Evolutionary conservation across 768 basidiomycete genomes (phyloP).

Genomic region (Serpula lacrymans): DNA sequence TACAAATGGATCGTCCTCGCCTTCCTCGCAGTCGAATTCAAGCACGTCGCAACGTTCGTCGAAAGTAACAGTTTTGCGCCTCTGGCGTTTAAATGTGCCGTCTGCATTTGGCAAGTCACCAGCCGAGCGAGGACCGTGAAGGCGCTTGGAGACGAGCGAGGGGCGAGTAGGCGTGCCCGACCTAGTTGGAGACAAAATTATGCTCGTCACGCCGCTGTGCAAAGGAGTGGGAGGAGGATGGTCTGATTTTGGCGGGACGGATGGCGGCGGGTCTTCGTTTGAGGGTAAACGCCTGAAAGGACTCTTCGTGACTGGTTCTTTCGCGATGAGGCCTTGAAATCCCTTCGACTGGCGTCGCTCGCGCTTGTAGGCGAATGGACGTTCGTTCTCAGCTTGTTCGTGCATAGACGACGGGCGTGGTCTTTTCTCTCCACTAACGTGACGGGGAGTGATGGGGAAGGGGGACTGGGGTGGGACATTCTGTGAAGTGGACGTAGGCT

Average conservation of each 20-base stretch:
- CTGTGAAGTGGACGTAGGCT: no score
- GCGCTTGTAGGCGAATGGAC: slow-evolving; percentile 64
- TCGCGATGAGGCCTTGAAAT: slow-evolving; percentile 69
- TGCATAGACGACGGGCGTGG: slow-evolving; percentile 70
- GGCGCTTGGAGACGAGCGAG: slow-evolving; percentile 65
- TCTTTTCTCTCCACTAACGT: slow-evolving; percentile 76
- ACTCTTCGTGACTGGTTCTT: slow-evolving; percentile 78
- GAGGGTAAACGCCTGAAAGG: slow-evolving; percentile 54
- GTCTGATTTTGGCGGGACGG: slow-evolving; percentile 25
- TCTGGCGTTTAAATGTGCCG: slow-evolving; percentile 45
- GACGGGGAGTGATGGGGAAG: slow-evolving; percentile 27
- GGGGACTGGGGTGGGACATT: background rate
- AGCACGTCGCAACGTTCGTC: slow-evolving; percentile 78
- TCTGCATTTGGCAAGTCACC: slow-evolving; percentile 32
- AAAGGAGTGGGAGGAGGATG: slow-evolving; percentile 27
- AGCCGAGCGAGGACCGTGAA: slow-evolving; percentile 72
- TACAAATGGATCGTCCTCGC: slow-evolving; percentile 45
- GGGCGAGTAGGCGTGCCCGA: slow-evolving; percentile 45
- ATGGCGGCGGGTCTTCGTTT: slow-evolving; percentile 28
- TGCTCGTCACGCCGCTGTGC: slow-evolving; percentile 9
- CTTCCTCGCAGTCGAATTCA: slow-evolving; percentile 70
- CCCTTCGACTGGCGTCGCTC: slow-evolving; percentile 73
- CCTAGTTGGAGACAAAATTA: slow-evolving; percentile 41
- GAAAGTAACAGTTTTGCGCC: slow-evolving; percentile 77
- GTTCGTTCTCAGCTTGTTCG: slow-evolving; percentile 69